These are phyloP conservation scores for Candida germanica DNA, from an alignment of 805 yeast species.

Conservation along the genomic window DNA sequence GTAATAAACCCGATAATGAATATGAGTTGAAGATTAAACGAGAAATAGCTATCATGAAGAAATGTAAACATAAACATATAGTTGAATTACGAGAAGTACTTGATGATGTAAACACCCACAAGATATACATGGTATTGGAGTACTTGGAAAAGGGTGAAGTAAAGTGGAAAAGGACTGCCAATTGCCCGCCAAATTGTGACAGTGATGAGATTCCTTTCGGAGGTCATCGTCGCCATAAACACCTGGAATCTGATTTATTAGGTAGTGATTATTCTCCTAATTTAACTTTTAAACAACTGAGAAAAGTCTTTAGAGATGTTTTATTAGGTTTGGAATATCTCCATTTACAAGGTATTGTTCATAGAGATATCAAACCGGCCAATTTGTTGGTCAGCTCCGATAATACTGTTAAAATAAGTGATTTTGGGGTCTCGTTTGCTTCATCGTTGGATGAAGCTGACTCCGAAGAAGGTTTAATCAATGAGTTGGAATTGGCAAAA, in stretches of 20 bases:
- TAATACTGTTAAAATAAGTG: constrained; percentile 85
- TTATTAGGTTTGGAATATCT: constrained; percentile 84
- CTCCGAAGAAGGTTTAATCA: constrained; percentile 38
- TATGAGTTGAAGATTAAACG: constrained; percentile 37
- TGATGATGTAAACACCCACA: constrained; percentile 79
- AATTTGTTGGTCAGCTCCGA: constrained; percentile 71
- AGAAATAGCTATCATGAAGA: constrained; percentile 46
- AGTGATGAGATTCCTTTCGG: constrained; percentile 44
- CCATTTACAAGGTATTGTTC: constrained; percentile 87
- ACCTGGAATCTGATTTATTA: constrained; percentile 20
- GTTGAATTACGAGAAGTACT: constrained; percentile 56
- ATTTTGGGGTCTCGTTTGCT: constrained; percentile 92
- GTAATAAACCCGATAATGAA: constrained; percentile 17
- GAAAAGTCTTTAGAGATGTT: constrained; percentile 77
- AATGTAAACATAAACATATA: constrained; percentile 44
- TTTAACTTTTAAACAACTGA: constrained; percentile 61
- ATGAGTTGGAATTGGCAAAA: constrained; percentile 82
- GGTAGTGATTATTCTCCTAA: constrained; percentile 48
- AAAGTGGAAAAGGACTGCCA: constrained; percentile 55
- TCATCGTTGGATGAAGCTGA: constrained; percentile 41
- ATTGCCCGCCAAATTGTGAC: constrained; percentile 20
- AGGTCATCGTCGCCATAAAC: constrained; percentile 8
- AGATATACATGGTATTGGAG: constrained; percentile 87
- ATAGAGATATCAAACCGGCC: constrained; percentile 95
- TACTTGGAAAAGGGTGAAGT: constrained; percentile 90